These are phyloP conservation scores for Coniella lustricola DNA, from an alignment of 2,329 filamentous ascomycete genomes.

Conservation along the genomic window DNA sequence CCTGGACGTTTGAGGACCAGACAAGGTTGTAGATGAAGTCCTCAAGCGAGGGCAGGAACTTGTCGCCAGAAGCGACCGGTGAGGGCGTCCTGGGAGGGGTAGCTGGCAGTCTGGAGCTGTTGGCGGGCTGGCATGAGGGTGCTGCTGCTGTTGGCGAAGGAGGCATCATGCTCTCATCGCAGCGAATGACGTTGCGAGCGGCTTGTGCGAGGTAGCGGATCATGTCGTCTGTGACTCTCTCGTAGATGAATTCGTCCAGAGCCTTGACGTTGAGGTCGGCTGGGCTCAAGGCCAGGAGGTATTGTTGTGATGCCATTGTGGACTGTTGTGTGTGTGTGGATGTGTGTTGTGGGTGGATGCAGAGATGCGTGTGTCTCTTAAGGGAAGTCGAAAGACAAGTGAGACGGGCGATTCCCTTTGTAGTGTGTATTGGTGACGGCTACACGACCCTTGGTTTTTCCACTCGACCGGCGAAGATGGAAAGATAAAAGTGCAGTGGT, in stretches of 20 bases:
- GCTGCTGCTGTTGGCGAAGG: slow-evolving; percentile 25
- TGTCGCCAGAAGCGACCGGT: slow-evolving; percentile 40
- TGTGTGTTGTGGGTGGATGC: slow-evolving; percentile 13
- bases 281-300: slow-evolving; percentile 33
- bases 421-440: slow-evolving; percentile 16
- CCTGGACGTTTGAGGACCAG: slow-evolving; percentile 89
- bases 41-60: slow-evolving; percentile 69
- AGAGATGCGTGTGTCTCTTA: slow-evolving; percentile 3
- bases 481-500: too few species aligned
- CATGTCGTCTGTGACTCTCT: slow-evolving; percentile 69
- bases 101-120: slow-evolving; percentile 31
- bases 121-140: slow-evolving; percentile 13
- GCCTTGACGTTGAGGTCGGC: slow-evolving; percentile 63
- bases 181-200: slow-evolving; percentile 71
- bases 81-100: slow-evolving; percentile 45
- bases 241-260: slow-evolving; percentile 73
- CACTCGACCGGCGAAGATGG: slow-evolving; percentile 8
- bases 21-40: slow-evolving; percentile 90
- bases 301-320: slow-evolving; percentile 38
- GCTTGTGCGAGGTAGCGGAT: slow-evolving; percentile 68
- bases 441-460: slow-evolving; percentile 22
- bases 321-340: slow-evolving; percentile 18
- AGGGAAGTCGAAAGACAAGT: neutral
- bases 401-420: neutral
- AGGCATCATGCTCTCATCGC: slow-evolving; percentile 57